Base-by-base conservation (phyloP, 2,329 filamentous ascomycete species). In the Sporothrix brunneoviolacea region DNA sequence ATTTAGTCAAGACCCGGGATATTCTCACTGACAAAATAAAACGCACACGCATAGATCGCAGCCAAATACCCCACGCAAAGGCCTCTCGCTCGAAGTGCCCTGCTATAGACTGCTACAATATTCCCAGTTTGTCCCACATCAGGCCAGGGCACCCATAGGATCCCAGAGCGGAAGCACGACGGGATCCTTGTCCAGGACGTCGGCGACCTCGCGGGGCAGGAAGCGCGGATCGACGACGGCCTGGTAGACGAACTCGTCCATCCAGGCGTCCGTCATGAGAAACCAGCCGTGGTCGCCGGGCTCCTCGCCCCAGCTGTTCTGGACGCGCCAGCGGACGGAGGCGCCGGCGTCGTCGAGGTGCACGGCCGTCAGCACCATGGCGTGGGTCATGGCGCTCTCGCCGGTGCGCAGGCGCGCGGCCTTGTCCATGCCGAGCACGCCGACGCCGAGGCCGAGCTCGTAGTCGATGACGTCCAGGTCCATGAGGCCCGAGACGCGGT, bases 281-380 rank as follows among this genome's bases (percentile, higher is more conserved):
- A 93, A 93, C 77, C 88, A 95, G 0, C 90, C 90, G 58, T 89
- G 81, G 12, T 83, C 79, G 1, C 90, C 90, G 0, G 76, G 77
- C 0, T 62, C 69, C 36, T 80, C 74, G 12, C 86, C 87, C 89
- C 89, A 95, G 50, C 80, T 86, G 64, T 95, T 95, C 75, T 95
- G 85, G 7, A 95, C 88, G 48, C 88, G 74, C 90, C 90, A 95
- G 39, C 89, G 72, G 10, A 55, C 43, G 4, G 53, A 19, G 1
- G 89, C 78, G 2, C 81, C 75, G 65, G 80, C 77, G 24, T 76
- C 71, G 53, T 86, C 83, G 3, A 94, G 65, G 62, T 95, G 89
- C 40, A 95, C 90, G 1, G 81, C 90, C 3, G 88, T 95, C 55
- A 95, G 68, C 0, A 94, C 88, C 90, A 95, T 95, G 4, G 90